phyloP scores from a whole-genome alignment of 768 basidiomycete species.

The Gelatoporia subvermispora region DNA sequence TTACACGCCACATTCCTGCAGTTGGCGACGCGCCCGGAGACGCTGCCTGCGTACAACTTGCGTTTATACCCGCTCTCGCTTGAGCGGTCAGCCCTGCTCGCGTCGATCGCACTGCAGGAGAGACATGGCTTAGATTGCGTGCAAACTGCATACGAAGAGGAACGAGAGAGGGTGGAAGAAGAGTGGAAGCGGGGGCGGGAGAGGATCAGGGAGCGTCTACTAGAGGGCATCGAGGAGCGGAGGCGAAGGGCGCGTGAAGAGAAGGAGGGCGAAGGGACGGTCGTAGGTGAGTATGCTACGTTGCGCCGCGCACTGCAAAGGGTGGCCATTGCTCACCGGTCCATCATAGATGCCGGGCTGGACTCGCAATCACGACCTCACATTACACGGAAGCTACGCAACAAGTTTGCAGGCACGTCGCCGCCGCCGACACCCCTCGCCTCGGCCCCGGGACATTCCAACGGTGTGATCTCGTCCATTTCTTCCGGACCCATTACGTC shows the following conservation, averaged over 20 bases:
- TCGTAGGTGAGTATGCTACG: conserved; percentile 45
- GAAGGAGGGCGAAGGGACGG: conserved; percentile 83
- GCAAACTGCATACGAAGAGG: conserved; percentile 71
- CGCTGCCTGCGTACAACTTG: conserved; percentile 59
- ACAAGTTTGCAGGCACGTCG: conserved; percentile 66
- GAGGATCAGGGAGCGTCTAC: conserved; percentile 66
- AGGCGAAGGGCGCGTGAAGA: conserved; percentile 76
- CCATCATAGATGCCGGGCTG: conserved; percentile 60
- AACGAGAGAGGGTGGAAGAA: conserved; percentile 74
- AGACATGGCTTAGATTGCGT: conserved; percentile 62
- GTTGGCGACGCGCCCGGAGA: conserved; percentile 65
- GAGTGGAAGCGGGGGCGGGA: conserved; percentile 77
- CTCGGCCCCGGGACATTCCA: conserved; percentile 21
- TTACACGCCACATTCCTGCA: conserved; percentile 57
- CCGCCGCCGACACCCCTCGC: conserved; percentile 69
- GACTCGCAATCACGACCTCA: conserved; percentile 76
- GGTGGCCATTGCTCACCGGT: not conserved
- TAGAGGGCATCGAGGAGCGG: conserved; percentile 84
- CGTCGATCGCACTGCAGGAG: conserved; percentile 64
- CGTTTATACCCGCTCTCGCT: conserved; percentile 69
- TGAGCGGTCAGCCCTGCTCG: conserved; percentile 71
- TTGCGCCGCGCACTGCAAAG: not conserved
- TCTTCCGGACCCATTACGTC: conserved; percentile 57
- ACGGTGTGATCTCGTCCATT: conserved; percentile 31
- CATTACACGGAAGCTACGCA: conserved; percentile 79